Evolutionary conservation across 2,329 filamentous ascomycete genomes (phyloP).

Genomic region (Sporothrix schenckii): DNA sequence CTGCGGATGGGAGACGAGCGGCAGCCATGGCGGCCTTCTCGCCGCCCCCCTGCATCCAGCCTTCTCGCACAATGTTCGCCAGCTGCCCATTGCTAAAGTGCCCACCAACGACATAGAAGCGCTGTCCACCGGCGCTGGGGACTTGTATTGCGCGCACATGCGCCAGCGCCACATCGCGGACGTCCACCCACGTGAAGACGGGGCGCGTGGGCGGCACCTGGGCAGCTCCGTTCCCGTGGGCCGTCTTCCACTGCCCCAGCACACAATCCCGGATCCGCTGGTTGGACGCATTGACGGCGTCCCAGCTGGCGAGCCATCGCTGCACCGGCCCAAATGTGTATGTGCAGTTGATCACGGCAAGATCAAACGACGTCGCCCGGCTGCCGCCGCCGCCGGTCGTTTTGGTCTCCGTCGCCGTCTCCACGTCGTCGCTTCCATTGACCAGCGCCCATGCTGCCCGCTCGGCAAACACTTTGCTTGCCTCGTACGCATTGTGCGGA

Average conservation of each 20-base stretch:
- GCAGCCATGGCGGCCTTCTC: background rate
- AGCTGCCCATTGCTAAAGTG: slow-evolving; percentile 60
- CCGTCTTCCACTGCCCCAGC: slow-evolving; percentile 60
- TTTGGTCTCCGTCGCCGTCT: slow-evolving; percentile 44
- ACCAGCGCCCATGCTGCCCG: slow-evolving; percentile 68
- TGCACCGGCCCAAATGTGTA: slow-evolving; percentile 66
- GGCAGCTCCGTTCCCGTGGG: slow-evolving; percentile 54
- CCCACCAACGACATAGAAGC: slow-evolving; percentile 65
- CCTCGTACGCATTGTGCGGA: slow-evolving; percentile 41
- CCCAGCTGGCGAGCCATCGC: slow-evolving; percentile 64
- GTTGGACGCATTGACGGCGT: slow-evolving; percentile 74
- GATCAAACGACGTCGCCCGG: slow-evolving; percentile 50
- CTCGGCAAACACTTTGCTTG: slow-evolving; percentile 65
- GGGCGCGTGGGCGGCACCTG: slow-evolving; percentile 58
- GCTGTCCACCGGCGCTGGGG: slow-evolving; percentile 60
- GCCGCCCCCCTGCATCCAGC: background rate
- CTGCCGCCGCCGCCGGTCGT: background rate
- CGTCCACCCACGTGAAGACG: slow-evolving; percentile 63
- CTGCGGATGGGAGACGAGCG: slow-evolving; percentile 42
- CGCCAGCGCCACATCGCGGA: slow-evolving; percentile 55
- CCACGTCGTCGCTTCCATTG: slow-evolving; percentile 43
- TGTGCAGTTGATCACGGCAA: slow-evolving; percentile 65
- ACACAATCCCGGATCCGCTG: slow-evolving; percentile 65
- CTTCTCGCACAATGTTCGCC: background rate
- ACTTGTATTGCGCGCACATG: slow-evolving; percentile 48